Conservation (phyloP, 345 rosid species). For the Salix koriyanagi region DNA sequence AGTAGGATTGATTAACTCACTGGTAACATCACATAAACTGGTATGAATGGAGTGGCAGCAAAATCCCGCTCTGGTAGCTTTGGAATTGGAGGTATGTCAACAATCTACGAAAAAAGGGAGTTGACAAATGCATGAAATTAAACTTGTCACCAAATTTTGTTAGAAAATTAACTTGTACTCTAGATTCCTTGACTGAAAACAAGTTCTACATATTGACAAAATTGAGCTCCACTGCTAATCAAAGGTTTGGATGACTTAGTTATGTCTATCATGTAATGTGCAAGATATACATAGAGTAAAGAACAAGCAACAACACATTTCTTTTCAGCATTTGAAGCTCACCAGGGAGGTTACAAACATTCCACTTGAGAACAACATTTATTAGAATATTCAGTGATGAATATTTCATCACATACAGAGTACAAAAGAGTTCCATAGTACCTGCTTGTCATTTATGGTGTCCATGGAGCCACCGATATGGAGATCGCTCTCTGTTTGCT, state of each 20-base stretch:
- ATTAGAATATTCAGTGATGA: slow-evolving; percentile 1
- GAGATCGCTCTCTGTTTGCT: slow-evolving; percentile 43
- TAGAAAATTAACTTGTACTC: background rate
- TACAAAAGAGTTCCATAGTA: slow-evolving; percentile 16
- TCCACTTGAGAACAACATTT: slow-evolving; percentile 4
- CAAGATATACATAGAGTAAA: background rate
- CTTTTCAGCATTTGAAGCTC: slow-evolving; percentile 1
- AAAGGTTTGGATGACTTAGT: background rate
- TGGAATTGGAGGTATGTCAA: slow-evolving; percentile 48
- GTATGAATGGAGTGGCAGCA: slow-evolving; percentile 71
- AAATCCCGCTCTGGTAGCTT: slow-evolving; percentile 74
- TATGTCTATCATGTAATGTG: background rate
- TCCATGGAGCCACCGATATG: slow-evolving; percentile 47
- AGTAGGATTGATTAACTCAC: slow-evolving; percentile 44
- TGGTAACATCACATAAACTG: slow-evolving; percentile 94
- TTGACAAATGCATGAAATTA: background rate
- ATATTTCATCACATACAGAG: background rate
- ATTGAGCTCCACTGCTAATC: background rate
- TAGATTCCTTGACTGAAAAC: background rate
- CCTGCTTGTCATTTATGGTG: slow-evolving; percentile 67
- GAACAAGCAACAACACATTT: background rate
- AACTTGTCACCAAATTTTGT: background rate
- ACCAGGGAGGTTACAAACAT: background rate
- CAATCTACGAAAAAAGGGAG: slow-evolving; percentile 36
- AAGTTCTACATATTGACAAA: background rate